Evolutionary conservation across 2,329 filamentous ascomycete species (phyloP).

Genomic region (Trichoderma semiorbis): DNA sequence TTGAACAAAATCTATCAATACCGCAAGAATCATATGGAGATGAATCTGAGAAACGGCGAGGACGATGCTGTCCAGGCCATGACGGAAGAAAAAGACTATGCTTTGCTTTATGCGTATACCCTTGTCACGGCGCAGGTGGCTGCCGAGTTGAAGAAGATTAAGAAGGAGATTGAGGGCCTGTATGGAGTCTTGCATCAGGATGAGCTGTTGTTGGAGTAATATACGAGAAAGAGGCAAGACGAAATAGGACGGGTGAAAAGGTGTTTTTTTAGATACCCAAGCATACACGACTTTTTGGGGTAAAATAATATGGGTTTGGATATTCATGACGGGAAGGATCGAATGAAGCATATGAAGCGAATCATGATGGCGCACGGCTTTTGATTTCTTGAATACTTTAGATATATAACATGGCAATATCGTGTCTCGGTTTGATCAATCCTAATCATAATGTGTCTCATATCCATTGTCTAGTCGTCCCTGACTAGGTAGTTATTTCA

Average conservation of each 20-base stretch:
- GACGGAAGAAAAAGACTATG: conserved; percentile 77
- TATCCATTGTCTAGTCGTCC: background rate
- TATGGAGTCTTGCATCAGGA: conserved; percentile 63
- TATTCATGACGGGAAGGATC: background rate
- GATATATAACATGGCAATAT: background rate
- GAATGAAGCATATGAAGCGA: background rate
- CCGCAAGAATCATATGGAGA: conserved; percentile 60
- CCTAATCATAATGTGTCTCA: background rate
- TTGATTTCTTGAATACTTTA: background rate
- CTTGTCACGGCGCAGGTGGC: conserved; percentile 65
- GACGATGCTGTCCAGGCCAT: conserved; percentile 32
- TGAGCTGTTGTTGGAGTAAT: conserved; percentile 52
- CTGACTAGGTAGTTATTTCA: background rate
- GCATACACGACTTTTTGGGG: background rate
- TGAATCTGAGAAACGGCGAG: conserved; percentile 22
- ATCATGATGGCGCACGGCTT: background rate
- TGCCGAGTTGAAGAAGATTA: conserved; percentile 59
- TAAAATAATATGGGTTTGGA: background rate
- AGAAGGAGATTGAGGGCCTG: conserved; percentile 58
- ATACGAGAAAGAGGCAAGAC: background rate
- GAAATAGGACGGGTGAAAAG: background rate
- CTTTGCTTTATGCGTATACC: conserved; percentile 86
- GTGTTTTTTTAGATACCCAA: background rate
- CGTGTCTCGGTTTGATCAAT: background rate
- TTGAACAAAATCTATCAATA: conserved; percentile 87